phyloP scores from a whole-genome alignment of 2,329 filamentous ascomycete species.

The Trichoderma gracile region DNA sequence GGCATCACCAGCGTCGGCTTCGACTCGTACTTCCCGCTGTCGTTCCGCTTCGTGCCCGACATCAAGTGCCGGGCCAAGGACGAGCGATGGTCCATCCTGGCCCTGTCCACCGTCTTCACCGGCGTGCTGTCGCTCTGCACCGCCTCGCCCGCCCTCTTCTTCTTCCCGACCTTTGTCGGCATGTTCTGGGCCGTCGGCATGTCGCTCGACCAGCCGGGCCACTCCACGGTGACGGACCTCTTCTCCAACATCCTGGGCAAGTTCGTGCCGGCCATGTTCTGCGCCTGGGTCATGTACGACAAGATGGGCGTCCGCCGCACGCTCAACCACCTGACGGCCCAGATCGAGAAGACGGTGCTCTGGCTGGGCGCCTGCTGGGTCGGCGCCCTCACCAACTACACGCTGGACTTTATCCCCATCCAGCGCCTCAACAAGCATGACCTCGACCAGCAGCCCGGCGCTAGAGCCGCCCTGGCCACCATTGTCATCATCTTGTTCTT shows the following conservation, averaged over 20 bases:
- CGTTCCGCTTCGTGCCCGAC: conserved; percentile 72
- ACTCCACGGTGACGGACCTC: conserved; percentile 66
- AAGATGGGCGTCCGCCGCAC: conserved; percentile 76
- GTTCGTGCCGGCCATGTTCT: conserved; percentile 84
- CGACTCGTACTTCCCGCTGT: conserved; percentile 84
- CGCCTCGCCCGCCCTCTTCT: conserved; percentile 75
- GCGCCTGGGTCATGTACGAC: conserved; percentile 82
- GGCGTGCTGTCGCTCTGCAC: conserved; percentile 78
- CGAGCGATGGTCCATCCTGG: conserved; percentile 80
- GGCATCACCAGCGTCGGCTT: conserved; percentile 78
- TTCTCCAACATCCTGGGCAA: conserved; percentile 78
- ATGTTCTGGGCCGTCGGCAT: conserved; percentile 89
- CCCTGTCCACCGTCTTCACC: conserved; percentile 78
- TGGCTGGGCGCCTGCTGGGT: conserved; percentile 92
- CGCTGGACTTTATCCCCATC: conserved; percentile 91
- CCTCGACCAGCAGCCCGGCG: conserved; percentile 84
- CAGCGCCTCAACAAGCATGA: conserved; percentile 89
- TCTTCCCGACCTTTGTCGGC: conserved; percentile 77
- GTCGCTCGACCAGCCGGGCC: conserved; percentile 79
- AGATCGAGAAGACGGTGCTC: conserved; percentile 84
- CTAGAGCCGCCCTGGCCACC: conserved; percentile 75
- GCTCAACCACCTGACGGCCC: conserved; percentile 71
- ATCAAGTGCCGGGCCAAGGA: conserved; percentile 71
- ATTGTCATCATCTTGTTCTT: conserved; percentile 70
- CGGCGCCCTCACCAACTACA: conserved; percentile 90